Evolutionary conservation across 2,329 filamentous ascomycete species (phyloP), one percentile per base, ranked within the genome.

Genomic region (Xylariaceae sp.): DNA sequence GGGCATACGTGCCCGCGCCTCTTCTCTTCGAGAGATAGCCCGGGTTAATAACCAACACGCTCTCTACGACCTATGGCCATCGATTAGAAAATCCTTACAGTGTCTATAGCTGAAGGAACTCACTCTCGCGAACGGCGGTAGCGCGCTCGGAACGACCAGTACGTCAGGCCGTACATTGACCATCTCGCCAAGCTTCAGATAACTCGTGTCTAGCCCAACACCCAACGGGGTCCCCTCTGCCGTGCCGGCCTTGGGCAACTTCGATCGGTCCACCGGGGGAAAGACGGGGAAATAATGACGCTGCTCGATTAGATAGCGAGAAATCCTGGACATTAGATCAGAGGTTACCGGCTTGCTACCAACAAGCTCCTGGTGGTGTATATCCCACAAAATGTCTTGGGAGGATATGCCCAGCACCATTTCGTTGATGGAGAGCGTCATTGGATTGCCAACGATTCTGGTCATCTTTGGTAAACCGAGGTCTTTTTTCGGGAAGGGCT

Each of bases 271-370:
- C 10, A 86, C 81, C 0, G 93, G 86, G 5, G 94, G 94, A 67
- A 92, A 97, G 1, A 97, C 74, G 0, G 94, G 94, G 65, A 91
- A 91, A 72, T 92, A 97, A 67, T 94, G 92, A 6, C 92, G 80
- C 74, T 97, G 94, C 72, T 96, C 89, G 52, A 99, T 83, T 15
- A 99, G 72, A 62, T 94, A 87, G 16, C 85, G 81, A 5, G 88
- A 84, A 40, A 92, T 73, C n/a, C 93, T 77, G 13, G 86, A 84
- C 65, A 93, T 78, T 21, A 89, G 64, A 61, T 89, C 85, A 0
- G 79, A 70, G 47, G 86, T 81, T 7, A 71, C 70, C 0, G 81
- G 79, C 42, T 77, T 79, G 1, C 81, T 82, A 16, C 82, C 81
- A 1, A 87, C 78, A 6, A 84, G 69, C 70, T 96, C 91, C 64